A percentile compares a stretch with the other conserved stretches of the same genome.
phyloP scores from a whole-genome alignment of 345 rosid genomes.

The Sapria himalayana region DNA sequence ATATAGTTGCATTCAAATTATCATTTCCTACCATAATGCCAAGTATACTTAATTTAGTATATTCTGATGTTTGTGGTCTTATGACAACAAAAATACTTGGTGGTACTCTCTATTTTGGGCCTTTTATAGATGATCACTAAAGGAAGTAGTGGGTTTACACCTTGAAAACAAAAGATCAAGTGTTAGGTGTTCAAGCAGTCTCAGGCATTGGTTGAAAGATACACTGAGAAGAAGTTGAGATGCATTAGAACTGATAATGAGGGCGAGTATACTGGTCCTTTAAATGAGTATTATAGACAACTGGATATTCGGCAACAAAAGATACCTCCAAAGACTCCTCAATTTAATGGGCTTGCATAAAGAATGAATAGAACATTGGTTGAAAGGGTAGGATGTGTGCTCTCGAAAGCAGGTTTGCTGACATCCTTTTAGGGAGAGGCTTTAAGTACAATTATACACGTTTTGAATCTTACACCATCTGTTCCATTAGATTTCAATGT shows the following conservation, averaged over 20 bases:
- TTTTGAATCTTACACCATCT: neutral
- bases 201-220: neutral
- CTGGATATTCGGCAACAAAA: neutral
- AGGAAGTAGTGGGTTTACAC: neutral
- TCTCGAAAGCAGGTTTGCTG: neutral
- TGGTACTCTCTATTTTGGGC: neutral
- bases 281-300: neutral
- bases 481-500: neutral
- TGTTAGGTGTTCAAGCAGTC: neutral
- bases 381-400: neutral
- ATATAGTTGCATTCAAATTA: neutral
- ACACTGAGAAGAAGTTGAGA: neutral
- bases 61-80: neutral
- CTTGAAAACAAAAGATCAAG: neutral
- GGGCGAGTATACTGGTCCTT: neutral
- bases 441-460: neutral
- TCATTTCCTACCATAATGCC: neutral
- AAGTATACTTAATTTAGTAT: neutral
- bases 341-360: neutral
- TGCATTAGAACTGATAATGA: neutral
- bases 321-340: neutral
- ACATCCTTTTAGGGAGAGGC: neutral
- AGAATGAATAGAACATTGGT: neutral
- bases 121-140: constrained; percentile 3
- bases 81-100: neutral